Base-by-base conservation (phyloP, 2,329 filamentous ascomycete genomes). In the Aspergillus novofumigatus region DNA sequence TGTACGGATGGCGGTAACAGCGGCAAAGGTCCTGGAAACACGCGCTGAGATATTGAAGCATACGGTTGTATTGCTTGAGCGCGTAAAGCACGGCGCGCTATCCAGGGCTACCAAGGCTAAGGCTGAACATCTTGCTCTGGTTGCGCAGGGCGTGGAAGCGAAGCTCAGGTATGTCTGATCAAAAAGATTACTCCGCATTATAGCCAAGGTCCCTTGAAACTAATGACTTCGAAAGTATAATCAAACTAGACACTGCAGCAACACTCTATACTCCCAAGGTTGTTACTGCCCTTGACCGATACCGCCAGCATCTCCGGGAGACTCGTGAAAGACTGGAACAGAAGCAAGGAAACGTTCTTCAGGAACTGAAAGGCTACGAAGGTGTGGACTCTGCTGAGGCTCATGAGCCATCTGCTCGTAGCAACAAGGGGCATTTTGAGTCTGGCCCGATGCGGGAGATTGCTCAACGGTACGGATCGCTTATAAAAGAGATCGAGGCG, bases 191-290 rank as follows among this genome's bases (percentile, higher is more conserved):
- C 17, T 53, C 11, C 11, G 49, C 21, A 5, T 17, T 4, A 10
- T 26, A 23, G 25, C 1, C 23, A 32, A 54, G 23, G 26, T 20
- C 21, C 28, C 17, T 14, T 28, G n/a, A n/a, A 11, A 32, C 23
- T 17, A 25, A 45, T 38, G 14, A 48, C 7, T 21, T 51, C 58
- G 35, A 45, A 38, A 77, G 73, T 51, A 69, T 76, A 23, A 71
- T 69, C 47, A 72, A 71, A 58, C 61, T 73, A 47, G 74, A 75
- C 51, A 65, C 71, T n/a, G 61, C 69, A 7, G 65, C 70, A n/a
- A 62, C 62, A 10, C 69, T 76, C 8, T 73, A 76, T 60, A 76
- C 72, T 0, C 72, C 73, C 3, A 73, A 76, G 56, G 70, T 68
- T 1, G 57, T 67, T 41, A 60, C 64, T 41, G 72, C 74, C 11